Evolutionary conservation across 2,329 filamentous ascomycete species (phyloP).

Genomic region (Hypoxylon sp.): DNA sequence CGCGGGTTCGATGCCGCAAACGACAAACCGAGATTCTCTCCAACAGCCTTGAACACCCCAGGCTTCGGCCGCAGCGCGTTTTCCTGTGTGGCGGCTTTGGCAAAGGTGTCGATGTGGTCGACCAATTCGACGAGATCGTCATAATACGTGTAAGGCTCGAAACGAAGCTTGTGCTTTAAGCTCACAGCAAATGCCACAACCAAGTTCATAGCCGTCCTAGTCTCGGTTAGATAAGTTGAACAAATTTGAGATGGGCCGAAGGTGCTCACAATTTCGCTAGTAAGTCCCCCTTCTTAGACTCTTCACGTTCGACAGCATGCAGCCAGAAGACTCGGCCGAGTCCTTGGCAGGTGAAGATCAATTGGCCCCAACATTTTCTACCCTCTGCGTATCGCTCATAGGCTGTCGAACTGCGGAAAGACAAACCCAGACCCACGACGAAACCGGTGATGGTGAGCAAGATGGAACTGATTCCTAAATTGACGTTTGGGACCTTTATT

Average conservation of each 20-base stretch:
- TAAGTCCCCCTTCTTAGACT: constrained; percentile 74
- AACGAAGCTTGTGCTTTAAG: constrained; percentile 86
- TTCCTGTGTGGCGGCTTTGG: constrained; percentile 66
- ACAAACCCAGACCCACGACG: constrained; percentile 82
- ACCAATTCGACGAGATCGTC: constrained; percentile 79
- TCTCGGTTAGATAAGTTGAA: constrained; percentile 29
- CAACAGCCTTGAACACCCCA: constrained; percentile 71
- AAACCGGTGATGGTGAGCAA: constrained; percentile 89
- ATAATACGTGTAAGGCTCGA: constrained; percentile 85
- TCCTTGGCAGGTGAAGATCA: constrained; percentile 74
- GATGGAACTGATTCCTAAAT: constrained; percentile 73
- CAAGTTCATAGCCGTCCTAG: constrained; percentile 78
- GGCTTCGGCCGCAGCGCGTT: constrained; percentile 59
- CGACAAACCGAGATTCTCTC: constrained; percentile 81
- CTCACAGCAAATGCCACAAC: constrained; percentile 82
- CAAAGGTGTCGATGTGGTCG: constrained; percentile 81
- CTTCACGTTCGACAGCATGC: constrained; percentile 74
- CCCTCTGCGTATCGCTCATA: constrained; percentile 79
- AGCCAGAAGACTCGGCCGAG: constrained; percentile 88
- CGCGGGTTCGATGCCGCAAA: constrained; percentile 85
- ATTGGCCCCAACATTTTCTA: constrained; percentile 73
- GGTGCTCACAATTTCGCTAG: constrained; percentile 69
- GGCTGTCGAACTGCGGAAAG: constrained; percentile 82
- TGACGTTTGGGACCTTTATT: constrained; percentile 58
- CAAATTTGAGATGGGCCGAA: constrained; percentile 28